phyloP scores from a whole-genome alignment of 192 early-diverging fungal species.

The Gryganskiella cystojenkinii region DNA sequence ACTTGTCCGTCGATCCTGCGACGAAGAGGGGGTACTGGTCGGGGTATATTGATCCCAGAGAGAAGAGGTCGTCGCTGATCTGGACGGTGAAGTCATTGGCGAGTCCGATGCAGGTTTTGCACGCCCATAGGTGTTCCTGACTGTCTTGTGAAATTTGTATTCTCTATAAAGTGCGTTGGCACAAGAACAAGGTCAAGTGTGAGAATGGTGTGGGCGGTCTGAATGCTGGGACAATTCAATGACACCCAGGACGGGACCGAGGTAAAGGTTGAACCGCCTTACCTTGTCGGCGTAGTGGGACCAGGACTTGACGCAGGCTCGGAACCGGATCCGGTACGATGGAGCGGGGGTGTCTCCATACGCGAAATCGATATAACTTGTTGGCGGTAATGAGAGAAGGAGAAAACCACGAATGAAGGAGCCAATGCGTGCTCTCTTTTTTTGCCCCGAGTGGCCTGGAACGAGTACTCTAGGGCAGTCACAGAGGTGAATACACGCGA shows the following conservation, averaged over 20 bases:
- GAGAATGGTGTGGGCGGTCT: too few relatives aligned
- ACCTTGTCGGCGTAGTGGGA: not conserved
- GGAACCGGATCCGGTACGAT: too few relatives aligned
- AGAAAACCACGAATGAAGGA: too few relatives aligned
- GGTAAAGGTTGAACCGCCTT: not conserved
- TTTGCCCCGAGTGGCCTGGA: too few relatives aligned
- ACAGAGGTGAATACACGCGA: too few relatives aligned
- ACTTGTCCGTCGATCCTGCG: conserved; percentile 8
- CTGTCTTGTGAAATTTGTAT: conserved; percentile 25
- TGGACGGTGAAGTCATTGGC: conserved; percentile 12
- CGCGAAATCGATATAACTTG: too few relatives aligned
- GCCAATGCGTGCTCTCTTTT: too few relatives aligned
- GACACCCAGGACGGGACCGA: not conserved
- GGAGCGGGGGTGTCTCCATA: too few relatives aligned
- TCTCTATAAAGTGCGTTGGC: conserved; percentile 12
- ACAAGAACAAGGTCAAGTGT: not conserved
- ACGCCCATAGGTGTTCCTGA: conserved; percentile 43
- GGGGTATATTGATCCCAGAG: not conserved
- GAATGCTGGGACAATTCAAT: too few relatives aligned
- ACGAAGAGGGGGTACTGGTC: not conserved
- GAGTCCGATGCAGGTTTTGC: conserved; percentile 1
- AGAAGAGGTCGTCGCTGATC: conserved; percentile 12
- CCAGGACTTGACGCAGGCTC: too few relatives aligned
- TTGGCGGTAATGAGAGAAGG: too few relatives aligned
- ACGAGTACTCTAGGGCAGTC: too few relatives aligned